Evolutionary conservation across 805 yeast genomes (phyloP), one percentile per base, ranked within the genome.

Genomic region (Torulaspora gathmanii): DNA sequence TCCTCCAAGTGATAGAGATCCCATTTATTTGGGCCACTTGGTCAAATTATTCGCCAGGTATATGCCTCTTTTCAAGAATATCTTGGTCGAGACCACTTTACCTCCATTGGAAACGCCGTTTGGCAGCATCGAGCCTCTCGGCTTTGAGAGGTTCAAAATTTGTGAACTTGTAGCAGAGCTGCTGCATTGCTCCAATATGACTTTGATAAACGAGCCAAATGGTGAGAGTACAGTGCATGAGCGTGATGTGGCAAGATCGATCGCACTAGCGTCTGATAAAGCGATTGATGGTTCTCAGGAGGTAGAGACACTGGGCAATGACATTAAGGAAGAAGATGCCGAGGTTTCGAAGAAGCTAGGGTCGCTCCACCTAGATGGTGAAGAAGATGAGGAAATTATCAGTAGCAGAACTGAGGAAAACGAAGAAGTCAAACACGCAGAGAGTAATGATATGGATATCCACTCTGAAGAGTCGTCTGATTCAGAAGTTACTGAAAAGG

Each of bases 141-240:
- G 99, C 1, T 87, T 93, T 65, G 96, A 93, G 57, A 75, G 95
- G 53, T 93, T 93, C 68, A 87, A 91, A 58, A 78, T 93, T 15
- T 85, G 96, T 56, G 99, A 93, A 68, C 73, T 93, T 33, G 82
- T 91, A 35, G 99, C 99, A 0, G 99, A 93, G 61, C 72, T 93
- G 36, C 71, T 93, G 41, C 99, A 93, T 67, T 93, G 99, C 61
- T 88, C 96, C 9, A 93, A 93, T 66, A 93, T 93, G 95, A 86
- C 86, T 2, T 71, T 93, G 23, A 74, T 93, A 46, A 93, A 91
- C 63, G 90, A 90, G 49, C 78, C 77, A 27, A 72, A 75, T 30
- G 90, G 90, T 42, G 82, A 86, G 58, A 70, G 71, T 37, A 74
- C 88, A 27, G 78, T 89, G 20, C 63, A 69, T 28, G 82, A 84